phyloP scores from a whole-genome alignment of 2,329 filamentous ascomycete genomes.

The Chrysoporthe cubensis region DNA sequence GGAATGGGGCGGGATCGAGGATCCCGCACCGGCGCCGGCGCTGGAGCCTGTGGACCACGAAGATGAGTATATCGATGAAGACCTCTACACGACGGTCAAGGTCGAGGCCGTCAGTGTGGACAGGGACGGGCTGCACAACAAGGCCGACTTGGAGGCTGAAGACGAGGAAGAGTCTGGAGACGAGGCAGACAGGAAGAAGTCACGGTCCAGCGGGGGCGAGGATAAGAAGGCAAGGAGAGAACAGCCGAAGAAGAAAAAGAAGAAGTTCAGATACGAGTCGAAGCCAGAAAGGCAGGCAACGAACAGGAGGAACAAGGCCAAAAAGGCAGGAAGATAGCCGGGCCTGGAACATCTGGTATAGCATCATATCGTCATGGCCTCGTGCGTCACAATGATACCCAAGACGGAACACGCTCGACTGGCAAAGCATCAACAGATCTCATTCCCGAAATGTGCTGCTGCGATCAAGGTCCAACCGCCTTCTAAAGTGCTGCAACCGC shows the following conservation, averaged over 20 bases:
- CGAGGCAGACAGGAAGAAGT: slow-evolving; percentile 35
- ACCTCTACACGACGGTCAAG: slow-evolving; percentile 92
- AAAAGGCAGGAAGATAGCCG: slow-evolving; percentile 47
- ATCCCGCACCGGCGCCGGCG: slow-evolving; percentile 44
- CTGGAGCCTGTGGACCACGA: slow-evolving; percentile 71
- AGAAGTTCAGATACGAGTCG: slow-evolving; percentile 90
- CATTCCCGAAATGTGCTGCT: slow-evolving; percentile 26
- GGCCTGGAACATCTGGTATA: neutral
- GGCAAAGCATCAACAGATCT: slow-evolving; percentile 26
- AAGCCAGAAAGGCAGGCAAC: slow-evolving; percentile 82
- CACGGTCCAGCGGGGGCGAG: slow-evolving; percentile 35
- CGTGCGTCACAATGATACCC: slow-evolving; percentile 25
- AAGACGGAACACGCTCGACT: neutral
- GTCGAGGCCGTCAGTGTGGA: slow-evolving; percentile 86
- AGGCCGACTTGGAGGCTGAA: slow-evolving; percentile 44
- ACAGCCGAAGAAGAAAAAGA: slow-evolving; percentile 79
- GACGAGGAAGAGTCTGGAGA: slow-evolving; percentile 40
- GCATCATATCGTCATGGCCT: neutral
- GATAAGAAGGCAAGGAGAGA: slow-evolving; percentile 55
- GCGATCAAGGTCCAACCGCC: slow-evolving; percentile 23
- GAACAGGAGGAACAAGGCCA: slow-evolving; percentile 71
- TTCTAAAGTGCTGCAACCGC: slow-evolving; percentile 27
- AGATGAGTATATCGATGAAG: slow-evolving; percentile 95
- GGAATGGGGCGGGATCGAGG: slow-evolving; percentile 70
- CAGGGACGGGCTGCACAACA: slow-evolving; percentile 70